Base-by-base conservation (phyloP, 495 filamentous ascomycete species). In the Ascodesmis nigricans region DNA sequence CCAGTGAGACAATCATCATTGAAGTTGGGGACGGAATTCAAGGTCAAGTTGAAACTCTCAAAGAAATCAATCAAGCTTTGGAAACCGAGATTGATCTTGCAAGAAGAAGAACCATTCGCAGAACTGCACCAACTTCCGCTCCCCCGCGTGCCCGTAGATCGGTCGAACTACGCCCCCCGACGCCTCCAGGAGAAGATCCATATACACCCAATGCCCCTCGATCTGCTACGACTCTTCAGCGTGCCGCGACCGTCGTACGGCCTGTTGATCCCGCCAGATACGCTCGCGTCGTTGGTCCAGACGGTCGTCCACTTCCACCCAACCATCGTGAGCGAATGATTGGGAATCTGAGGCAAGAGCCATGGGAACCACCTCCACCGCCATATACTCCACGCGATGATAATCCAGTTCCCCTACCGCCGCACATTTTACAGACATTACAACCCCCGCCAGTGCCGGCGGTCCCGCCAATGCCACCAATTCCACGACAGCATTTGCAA, bases 281-380 rank as follows among this genome's bases (percentile, higher is more conserved):
- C 31, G 69, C 16, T 58, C 75, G 29, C 62, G 75, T 53, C 65
- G 70, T 29, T 55, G 73, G 35, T 50, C 65, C 77, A 17, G 71
- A 77, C 50, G 73, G 71, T 9, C 61, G 71, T 21, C 57, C 64
- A 11, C 64, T 78, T 36, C 64, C 76, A 39, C 81, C 81, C 7
- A 77, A 90, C 54, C 79, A 13, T 8, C 9, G 15, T 30, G 31
- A 90, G 53, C 29, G 32, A 8, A 18, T 33, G 11, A 34, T 28
- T 11, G 36, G 46, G 13, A 30, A 36, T n/a, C 37, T 36, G 6
- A 82, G 75, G 39, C 78, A 91, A 3, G 82, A 91, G 42, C 78
- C 83, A 40, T 92, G 82, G 82, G 78, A 83, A 4, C 77, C 82
- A 15, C 82, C 82, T 0, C 82, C 82, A n/a, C 82, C 82, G 8